Evolutionary conservation across 441 rosid genomes (phyloP).

Genomic region (Populus hybrid): DNA sequence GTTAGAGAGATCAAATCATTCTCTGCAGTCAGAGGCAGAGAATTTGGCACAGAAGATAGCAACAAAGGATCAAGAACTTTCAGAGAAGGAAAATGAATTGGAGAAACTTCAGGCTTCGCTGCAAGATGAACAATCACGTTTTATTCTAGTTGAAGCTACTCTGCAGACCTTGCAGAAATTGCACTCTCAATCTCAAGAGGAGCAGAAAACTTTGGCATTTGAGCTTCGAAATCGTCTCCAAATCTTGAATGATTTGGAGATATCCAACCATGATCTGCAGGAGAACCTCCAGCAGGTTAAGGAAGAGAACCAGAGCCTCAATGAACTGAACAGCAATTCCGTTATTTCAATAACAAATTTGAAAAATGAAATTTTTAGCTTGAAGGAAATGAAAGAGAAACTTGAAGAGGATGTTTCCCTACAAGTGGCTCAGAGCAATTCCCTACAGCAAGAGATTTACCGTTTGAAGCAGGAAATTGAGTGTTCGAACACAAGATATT

Average conservation of each 20-base stretch:
- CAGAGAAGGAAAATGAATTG: slow-evolving; percentile 57
- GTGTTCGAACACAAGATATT: slow-evolving; percentile 59
- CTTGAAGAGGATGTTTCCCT: slow-evolving; percentile 77
- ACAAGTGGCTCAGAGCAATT: slow-evolving; percentile 69
- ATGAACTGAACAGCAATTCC: slow-evolving; percentile 48
- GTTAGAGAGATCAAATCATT: slow-evolving; percentile 62
- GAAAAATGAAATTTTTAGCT: slow-evolving; percentile 47
- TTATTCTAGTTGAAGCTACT: slow-evolving; percentile 55
- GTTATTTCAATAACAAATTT: slow-evolving; percentile 37
- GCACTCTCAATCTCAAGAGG: slow-evolving; percentile 80
- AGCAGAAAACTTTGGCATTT: slow-evolving; percentile 59
- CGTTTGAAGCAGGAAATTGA: slow-evolving; percentile 84
- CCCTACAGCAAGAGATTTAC: slow-evolving; percentile 84
- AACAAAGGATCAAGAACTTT: slow-evolving; percentile 69
- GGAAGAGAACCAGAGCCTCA: slow-evolving; percentile 61
- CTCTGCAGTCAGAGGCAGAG: slow-evolving; percentile 63
- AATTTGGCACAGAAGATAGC: slow-evolving; percentile 53
- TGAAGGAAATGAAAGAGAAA: slow-evolving; percentile 66
- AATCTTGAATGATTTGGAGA: slow-evolving; percentile 62
- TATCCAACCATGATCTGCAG: slow-evolving; percentile 46
- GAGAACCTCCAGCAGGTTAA: slow-evolving; percentile 55
- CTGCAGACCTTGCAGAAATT: slow-evolving; percentile 60
- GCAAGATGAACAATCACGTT: slow-evolving; percentile 57
- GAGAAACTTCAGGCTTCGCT: slow-evolving; percentile 56
- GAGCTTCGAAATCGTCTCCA: slow-evolving; percentile 64